Percentiles rank a stretch among this genome's conserved stretches.
Evolutionary conservation across 257 asterid genomes (phyloP).

Genomic region (Penstemon davidsonii): DNA sequence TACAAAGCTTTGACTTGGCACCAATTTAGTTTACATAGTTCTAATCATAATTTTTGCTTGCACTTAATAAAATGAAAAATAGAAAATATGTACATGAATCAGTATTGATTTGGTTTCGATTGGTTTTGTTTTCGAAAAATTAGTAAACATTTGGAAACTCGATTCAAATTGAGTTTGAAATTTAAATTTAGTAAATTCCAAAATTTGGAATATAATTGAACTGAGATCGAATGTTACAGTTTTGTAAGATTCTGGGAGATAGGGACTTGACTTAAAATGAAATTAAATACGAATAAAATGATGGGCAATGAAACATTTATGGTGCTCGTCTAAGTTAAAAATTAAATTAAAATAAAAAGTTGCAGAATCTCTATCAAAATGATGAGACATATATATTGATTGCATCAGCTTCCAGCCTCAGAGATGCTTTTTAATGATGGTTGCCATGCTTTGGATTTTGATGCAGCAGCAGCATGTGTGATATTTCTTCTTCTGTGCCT

Average conservation of each 20-base stretch:
- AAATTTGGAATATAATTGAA: not conserved
- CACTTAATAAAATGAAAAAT: not conserved
- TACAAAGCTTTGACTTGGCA: not conserved
- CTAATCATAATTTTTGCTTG: not conserved
- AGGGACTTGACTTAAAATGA: too few species aligned
- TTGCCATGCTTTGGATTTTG: conserved; percentile 73
- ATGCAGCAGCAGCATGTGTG: conserved; percentile 29
- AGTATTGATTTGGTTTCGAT: too few species aligned
- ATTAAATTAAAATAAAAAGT: not conserved
- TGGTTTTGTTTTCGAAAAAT: too few species aligned
- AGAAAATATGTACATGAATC: too few species aligned
- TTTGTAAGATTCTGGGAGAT: too few species aligned
- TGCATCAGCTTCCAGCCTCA: conserved; percentile 61
- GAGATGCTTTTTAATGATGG: conserved; percentile 84
- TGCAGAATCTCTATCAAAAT: conserved; percentile 22
- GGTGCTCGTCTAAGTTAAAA: not conserved
- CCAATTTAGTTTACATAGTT: not conserved
- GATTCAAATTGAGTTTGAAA: too few species aligned
- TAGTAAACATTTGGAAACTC: too few species aligned
- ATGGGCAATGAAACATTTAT: conserved; percentile 14
- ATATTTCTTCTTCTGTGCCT: conserved; percentile 51
- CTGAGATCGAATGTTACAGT: too few species aligned
- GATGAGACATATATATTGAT: conserved; percentile 3
- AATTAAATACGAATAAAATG: too few species aligned
- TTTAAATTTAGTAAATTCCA: too few species aligned